A percentile compares a stretch with the other conserved stretches of the same genome.
phyloP scores from a whole-genome alignment of 371 early-diverging fungal genomes.

The Apophysomyces variabilis region DNA sequence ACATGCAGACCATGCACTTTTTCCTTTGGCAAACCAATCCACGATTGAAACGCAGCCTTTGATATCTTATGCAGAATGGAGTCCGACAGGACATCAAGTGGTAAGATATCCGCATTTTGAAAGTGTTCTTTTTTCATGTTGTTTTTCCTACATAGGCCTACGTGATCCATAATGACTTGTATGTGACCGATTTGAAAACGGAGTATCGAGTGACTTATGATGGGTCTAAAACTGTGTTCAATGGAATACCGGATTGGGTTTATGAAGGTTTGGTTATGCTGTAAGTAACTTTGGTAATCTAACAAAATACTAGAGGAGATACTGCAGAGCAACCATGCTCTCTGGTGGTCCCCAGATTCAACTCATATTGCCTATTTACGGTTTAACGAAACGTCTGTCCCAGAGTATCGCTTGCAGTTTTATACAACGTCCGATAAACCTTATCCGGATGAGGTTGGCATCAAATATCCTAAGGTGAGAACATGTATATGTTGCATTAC shows the following conservation, averaged over 20 bases:
- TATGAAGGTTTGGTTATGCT: slow-evolving; percentile 66
- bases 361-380: slow-evolving; percentile 82
- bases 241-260: slow-evolving; percentile 98
- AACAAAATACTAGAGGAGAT: slow-evolving; percentile 76
- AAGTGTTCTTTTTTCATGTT: background rate
- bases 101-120: slow-evolving; percentile 19
- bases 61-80: slow-evolving; percentile 76
- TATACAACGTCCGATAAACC: slow-evolving; percentile 58
- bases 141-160: slow-evolving; percentile 59
- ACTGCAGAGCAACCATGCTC: slow-evolving; percentile 62
- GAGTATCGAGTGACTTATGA: slow-evolving; percentile 83
- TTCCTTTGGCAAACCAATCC: slow-evolving; percentile 60
- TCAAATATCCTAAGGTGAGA: slow-evolving; percentile 86
- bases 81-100: slow-evolving; percentile 79
- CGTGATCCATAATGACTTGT: slow-evolving; percentile 88
- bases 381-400: slow-evolving; percentile 85
- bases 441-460: slow-evolving; percentile 74
- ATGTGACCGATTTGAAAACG: slow-evolving; percentile 68
- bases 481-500: background rate
- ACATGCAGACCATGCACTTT: slow-evolving; percentile 54
- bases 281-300: background rate
- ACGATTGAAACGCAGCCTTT: slow-evolving; percentile 36
- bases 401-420: slow-evolving; percentile 73
- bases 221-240: slow-evolving; percentile 84
- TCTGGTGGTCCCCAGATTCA: slow-evolving; percentile 94